Conservation (phyloP, 2,329 filamentous ascomycete species). For the Hypoxylon sp. region DNA sequence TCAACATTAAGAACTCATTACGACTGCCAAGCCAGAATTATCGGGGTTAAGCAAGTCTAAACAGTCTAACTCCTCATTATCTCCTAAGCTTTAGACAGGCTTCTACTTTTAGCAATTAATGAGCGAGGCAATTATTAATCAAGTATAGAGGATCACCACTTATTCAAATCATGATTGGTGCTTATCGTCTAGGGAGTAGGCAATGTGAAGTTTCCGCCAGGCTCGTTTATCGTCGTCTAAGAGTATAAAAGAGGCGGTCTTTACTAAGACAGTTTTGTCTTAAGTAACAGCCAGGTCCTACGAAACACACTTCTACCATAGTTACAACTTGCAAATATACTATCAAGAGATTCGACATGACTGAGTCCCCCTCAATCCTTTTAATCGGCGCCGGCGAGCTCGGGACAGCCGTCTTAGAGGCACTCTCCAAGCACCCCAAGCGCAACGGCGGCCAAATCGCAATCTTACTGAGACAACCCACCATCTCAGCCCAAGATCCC, state of each 20-base stretch:
- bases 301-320: not conserved
- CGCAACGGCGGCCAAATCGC: constrained; percentile 59
- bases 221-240: not conserved
- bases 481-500: constrained; percentile 58
- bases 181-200: not conserved
- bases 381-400: constrained; percentile 78
- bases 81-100: constrained; percentile 11
- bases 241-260: constrained; percentile 9
- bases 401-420: constrained; percentile 68
- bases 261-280: not conserved
- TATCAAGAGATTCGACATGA: not conserved
- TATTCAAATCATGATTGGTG: constrained; percentile 3
- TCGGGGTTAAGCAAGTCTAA: constrained; percentile 25
- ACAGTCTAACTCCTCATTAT: constrained; percentile 23
- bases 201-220: constrained; percentile 6
- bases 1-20: constrained; percentile 12
- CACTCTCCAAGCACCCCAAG: constrained; percentile 64
- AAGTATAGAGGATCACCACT: constrained; percentile 8
- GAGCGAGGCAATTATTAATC: constrained; percentile 19
- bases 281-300: not conserved
- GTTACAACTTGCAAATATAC: not conserved
- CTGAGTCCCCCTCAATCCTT: constrained; percentile 60
- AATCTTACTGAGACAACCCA: constrained; percentile 67
- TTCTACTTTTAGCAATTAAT: not conserved
- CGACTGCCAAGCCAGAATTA: constrained; percentile 23